These are phyloP conservation scores for Candida boidinii DNA, from an alignment of 805 yeast species.

Conservation along the genomic window DNA sequence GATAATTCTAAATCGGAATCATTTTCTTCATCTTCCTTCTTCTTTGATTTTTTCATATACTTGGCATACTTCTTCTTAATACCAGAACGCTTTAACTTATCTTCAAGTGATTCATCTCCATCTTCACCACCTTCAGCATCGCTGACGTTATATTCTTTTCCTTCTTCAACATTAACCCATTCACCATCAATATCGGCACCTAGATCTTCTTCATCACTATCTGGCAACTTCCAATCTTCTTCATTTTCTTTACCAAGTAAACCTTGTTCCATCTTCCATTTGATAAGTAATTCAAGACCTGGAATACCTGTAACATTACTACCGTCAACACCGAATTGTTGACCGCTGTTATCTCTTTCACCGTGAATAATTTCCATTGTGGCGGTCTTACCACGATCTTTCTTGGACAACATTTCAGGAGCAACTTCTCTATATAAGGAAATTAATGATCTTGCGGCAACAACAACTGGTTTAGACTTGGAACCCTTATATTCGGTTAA, in stretches of 20 bases:
- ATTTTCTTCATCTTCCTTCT: slow-evolving; percentile 24
- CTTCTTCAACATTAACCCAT: slow-evolving; percentile 84
- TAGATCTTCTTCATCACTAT: slow-evolving; percentile 39
- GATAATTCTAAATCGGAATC: slow-evolving; percentile 46
- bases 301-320: slow-evolving; percentile 65
- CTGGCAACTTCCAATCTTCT: slow-evolving; percentile 60
- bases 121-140: slow-evolving; percentile 40
- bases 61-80: slow-evolving; percentile 26
- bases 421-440: slow-evolving; percentile 88
- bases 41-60: slow-evolving; percentile 22
- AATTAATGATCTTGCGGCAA: slow-evolving; percentile 87
- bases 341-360: slow-evolving; percentile 39
- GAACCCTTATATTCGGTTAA: slow-evolving; percentile 86
- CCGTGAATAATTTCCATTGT: slow-evolving; percentile 69
- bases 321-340: slow-evolving; percentile 69
- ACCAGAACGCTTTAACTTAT: slow-evolving; percentile 14
- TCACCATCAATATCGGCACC: slow-evolving; percentile 70
- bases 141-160: slow-evolving; percentile 57
- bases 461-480: slow-evolving; percentile 86
- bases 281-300: slow-evolving; percentile 81
- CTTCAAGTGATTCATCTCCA: slow-evolving; percentile 24
- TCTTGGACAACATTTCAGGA: slow-evolving; percentile 85
- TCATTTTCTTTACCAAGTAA: slow-evolving; percentile 44
- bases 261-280: slow-evolving; percentile 69
- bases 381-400: slow-evolving; percentile 91